Evolutionary conservation across 164 flowering plant genomes (phyloP).

Genomic region (Vitis vinifera): ASM3070453v1 NC_081810.1:21392501-21393000

Average conservation of each 20-base stretch:
- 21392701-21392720: constrained; percentile 47
- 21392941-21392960: no score
- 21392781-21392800: constrained; percentile 56
- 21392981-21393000: constrained; percentile 58
- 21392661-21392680: constrained; percentile 52
- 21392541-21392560: neutral
- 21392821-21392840: constrained; percentile 73
- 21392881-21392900: neutral
- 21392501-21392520: no score
- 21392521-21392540: no score
- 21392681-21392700: constrained; percentile 14
- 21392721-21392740: constrained; percentile 38
- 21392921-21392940: neutral
- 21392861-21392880: neutral
- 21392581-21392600: constrained; percentile 75
- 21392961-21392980: constrained; percentile 30
- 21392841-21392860: neutral
- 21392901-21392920: neutral
- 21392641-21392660: constrained; percentile 76
- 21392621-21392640: constrained; percentile 41
- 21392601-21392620: constrained; percentile 51
- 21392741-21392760: constrained; percentile 50
- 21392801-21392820: constrained; percentile 87
- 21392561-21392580: constrained; percentile 24
- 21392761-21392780: constrained; percentile 50